Base-by-base conservation (phyloP, 1,139 yeast genomes). In the Nadsonia commutata region DNA sequence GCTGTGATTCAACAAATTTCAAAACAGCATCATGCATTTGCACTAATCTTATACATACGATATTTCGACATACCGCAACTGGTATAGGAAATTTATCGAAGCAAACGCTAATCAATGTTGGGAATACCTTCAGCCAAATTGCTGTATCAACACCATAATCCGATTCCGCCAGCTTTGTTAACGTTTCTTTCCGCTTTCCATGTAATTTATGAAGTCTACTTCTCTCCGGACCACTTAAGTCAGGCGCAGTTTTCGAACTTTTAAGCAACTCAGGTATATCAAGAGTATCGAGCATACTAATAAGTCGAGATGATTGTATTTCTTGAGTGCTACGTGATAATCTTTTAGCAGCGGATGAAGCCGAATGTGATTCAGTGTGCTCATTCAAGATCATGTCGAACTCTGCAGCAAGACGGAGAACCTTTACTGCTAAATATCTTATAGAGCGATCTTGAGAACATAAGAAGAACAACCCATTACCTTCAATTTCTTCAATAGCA, bases 121-220 rank as follows among this genome's bases (percentile, higher is more conserved):
- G 97, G 55, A 82, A 88, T 1, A 81, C 72, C 51, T 94, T 73
- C 53, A 88, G 80, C 98, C 98, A 93, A 20, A 93, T 65, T 0
- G 98, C 95, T 1, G 94, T 79, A 59, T 93, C 98, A 8, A 90
- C 88, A 2, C 97, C 96, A 56, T 86, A 82, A 49, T 83, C 95
- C 2, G 95, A 82, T 53, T 84, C 95, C 0, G 95, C 95, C 13
- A 90, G 63, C 43, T 77, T 70, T 0, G 82, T 67, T 20, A 93
- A 62, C 2, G 83, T 72, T 27, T 81, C 82, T 11, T 48, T 50
- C 48, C 72, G 58, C 51, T 74, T 78, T 40, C 68, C 67, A 47
- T 72, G 75, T 40, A 90, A 62, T 52, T 81, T 82, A 1, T 77
- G 56, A 17, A 88, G 65, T 39, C 96, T 64, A 18, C 78, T 74